Percentiles rank a stretch among this genome's conserved stretches.
phyloP scores from a whole-genome alignment of 371 early-diverging fungal genomes.

The Actinomucor elegans region DNA sequence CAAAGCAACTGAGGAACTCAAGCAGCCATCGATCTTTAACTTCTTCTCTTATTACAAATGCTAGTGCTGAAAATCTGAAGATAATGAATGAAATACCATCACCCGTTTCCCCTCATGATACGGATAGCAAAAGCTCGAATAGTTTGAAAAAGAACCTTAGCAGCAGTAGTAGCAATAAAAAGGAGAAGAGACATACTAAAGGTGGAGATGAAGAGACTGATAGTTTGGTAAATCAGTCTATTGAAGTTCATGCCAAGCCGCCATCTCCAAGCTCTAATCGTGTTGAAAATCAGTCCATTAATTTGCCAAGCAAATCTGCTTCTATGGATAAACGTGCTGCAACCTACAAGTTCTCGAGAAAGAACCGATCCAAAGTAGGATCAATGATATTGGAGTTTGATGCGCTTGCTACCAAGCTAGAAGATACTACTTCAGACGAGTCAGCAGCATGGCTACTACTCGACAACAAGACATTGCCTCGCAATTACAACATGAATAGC shows the following conservation, averaged over 20 bases:
- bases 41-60: neutral
- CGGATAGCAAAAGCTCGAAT: neutral
- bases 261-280: too few relatives aligned
- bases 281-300: too few relatives aligned
- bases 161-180: neutral
- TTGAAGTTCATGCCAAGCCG: too few relatives aligned
- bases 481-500: constrained; percentile 3
- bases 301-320: neutral
- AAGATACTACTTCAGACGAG: constrained; percentile 19
- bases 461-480: constrained; percentile 29
- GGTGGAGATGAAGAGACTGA: neutral
- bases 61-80: neutral
- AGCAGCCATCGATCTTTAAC: constrained; percentile 9
- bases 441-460: constrained; percentile 41
- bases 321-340: constrained; percentile 28
- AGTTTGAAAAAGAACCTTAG: neutral
- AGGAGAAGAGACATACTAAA: neutral
- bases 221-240: too few relatives aligned
- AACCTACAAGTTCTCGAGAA: constrained; percentile 33
- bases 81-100: neutral
- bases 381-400: constrained; percentile 53
- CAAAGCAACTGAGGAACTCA: constrained; percentile 2
- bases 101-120: neutral
- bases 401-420: constrained; percentile 37
- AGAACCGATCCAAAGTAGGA: constrained; percentile 39